phyloP scores from a whole-genome alignment of 2,329 filamentous ascomycete genomes.

The Pleomassaria siparia region DNA sequence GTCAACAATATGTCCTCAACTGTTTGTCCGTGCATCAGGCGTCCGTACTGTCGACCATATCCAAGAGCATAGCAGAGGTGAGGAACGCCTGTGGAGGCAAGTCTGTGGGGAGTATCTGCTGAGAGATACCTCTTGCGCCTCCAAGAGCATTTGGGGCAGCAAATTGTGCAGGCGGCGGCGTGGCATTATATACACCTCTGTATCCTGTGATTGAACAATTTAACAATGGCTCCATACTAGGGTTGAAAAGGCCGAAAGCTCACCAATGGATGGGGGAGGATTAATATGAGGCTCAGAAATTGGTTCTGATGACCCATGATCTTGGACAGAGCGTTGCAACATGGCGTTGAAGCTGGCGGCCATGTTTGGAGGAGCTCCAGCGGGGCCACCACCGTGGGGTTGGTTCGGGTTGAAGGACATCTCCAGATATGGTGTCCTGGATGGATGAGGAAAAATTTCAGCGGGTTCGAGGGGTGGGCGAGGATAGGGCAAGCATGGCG shows the following conservation, averaged over 20 bases:
- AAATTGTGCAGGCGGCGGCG: conserved; percentile 1
- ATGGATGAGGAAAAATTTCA: conserved; percentile 15
- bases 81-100: conserved; percentile 97
- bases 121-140: conserved; percentile 25
- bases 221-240: not conserved
- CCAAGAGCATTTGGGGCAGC: conserved; percentile 29
- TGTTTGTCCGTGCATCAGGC: conserved; percentile 7
- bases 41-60: conserved; percentile 85
- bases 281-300: conserved; percentile 25
- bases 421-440: conserved; percentile 2
- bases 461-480: conserved; percentile 21
- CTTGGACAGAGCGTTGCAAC: conserved; percentile 39
- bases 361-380: conserved; percentile 31
- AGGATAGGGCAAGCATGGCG: conserved; percentile 33
- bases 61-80: conserved; percentile 90
- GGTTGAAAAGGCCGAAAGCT: conserved; percentile 6
- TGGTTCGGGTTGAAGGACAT: conserved; percentile 21
- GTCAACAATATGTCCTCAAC: conserved; percentile 10
- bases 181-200: conserved; percentile 29
- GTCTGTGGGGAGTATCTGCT: conserved; percentile 33
- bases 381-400: conserved; percentile 34
- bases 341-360: conserved; percentile 40
- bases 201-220: conserved; percentile 24
- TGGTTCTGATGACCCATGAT: conserved; percentile 26
- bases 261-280: conserved; percentile 30